These are phyloP conservation scores for Gossypium aridum DNA, from an alignment of 441 rosid genomes.

Conservation along the genomic window DNA sequence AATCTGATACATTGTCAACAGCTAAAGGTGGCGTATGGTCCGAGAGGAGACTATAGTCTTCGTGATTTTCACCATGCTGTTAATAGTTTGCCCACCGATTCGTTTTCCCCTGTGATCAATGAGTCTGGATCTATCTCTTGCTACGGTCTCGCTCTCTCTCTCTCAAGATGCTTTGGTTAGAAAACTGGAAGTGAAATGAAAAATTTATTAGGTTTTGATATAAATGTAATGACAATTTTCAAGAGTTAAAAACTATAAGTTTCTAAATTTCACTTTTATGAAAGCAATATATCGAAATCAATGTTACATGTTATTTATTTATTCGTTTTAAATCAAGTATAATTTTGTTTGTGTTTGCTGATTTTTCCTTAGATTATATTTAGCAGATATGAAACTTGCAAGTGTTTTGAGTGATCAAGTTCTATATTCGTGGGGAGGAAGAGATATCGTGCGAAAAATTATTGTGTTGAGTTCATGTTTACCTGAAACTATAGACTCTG, in stretches of 20 bases:
- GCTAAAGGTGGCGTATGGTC: slow-evolving; percentile 61
- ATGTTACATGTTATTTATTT: neutral
- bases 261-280: neutral
- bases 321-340: neutral
- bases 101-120: slow-evolving; percentile 49
- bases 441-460: slow-evolving; percentile 65
- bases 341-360: neutral
- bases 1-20: slow-evolving; percentile 18
- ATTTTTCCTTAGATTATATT: slow-evolving; percentile 11
- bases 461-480: slow-evolving; percentile 59
- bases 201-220: neutral
- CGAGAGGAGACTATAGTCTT: slow-evolving; percentile 54
- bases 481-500: slow-evolving; percentile 39
- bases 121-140: slow-evolving; percentile 39
- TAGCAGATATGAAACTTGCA: slow-evolving; percentile 48
- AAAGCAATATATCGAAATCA: neutral
- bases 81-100: slow-evolving; percentile 54
- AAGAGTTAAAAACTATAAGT: neutral
- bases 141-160: slow-evolving; percentile 28
- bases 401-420: slow-evolving; percentile 57
- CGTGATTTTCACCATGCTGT: slow-evolving; percentile 83
- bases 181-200: neutral
- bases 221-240: neutral
- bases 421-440: slow-evolving; percentile 68
- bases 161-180: neutral